A percentile compares a stretch with the other conserved stretches of the same genome.
Conservation (phyloP, 306 rosid genomes). For the Vicia villosa region DNA sequence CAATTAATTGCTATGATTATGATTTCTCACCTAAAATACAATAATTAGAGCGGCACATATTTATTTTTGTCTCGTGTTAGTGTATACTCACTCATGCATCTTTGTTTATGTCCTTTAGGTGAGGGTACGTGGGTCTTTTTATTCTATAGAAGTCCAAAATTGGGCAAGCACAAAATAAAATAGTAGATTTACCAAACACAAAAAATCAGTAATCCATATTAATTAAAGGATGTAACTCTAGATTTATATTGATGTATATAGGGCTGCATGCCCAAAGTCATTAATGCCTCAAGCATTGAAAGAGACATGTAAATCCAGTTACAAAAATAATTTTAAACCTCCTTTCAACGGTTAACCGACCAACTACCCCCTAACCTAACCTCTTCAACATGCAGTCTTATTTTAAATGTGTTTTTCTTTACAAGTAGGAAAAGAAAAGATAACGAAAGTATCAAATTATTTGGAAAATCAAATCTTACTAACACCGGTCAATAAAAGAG, state of each 20-base stretch:
- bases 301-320: no score
- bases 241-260: no score
- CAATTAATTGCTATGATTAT: constrained; percentile 31
- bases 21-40: constrained; percentile 38
- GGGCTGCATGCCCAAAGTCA: no score
- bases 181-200: constrained; percentile 23
- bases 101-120: constrained; percentile 15
- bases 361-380: background rate
- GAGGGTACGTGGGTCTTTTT: background rate
- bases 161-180: constrained; percentile 6
- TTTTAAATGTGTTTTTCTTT: constrained; percentile 10
- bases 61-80: constrained; percentile 31
- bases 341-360: no score
- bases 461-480: no score
- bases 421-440: no score
- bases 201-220: background rate
- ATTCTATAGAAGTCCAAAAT: background rate
- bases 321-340: no score
- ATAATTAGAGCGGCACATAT: constrained; percentile 2
- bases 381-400: background rate
- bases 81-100: constrained; percentile 30
- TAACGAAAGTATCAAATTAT: no score
- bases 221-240: no score
- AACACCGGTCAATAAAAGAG: no score
- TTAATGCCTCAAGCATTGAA: no score